Evolutionary conservation across 2,329 filamentous ascomycete species (phyloP).

Genomic region (Thelonectria olida): DNA sequence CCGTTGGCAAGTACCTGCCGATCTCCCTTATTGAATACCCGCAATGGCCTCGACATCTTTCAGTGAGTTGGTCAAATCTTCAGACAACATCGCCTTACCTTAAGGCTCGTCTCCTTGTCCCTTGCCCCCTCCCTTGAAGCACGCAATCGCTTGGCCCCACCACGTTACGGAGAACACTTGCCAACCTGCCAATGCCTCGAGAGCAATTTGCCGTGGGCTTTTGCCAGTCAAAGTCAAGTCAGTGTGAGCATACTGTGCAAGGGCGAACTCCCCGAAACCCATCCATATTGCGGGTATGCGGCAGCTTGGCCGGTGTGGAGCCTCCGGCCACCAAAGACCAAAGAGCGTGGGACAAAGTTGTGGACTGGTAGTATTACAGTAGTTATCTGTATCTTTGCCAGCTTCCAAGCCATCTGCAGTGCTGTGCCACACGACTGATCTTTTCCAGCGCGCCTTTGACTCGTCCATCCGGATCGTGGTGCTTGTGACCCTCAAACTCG

Average conservation of each 20-base stretch:
- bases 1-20: conserved; percentile 25
- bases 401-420: conserved; percentile 75
- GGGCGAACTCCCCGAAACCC: conserved; percentile 17
- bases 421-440: conserved; percentile 66
- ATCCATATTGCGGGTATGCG: conserved; percentile 20
- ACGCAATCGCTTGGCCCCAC: conserved; percentile 34
- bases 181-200: conserved; percentile 24
- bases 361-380: conserved; percentile 28
- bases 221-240: conserved; percentile 8
- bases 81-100: background rate
- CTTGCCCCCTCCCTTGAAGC: conserved; percentile 10
- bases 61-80: conserved; percentile 10
- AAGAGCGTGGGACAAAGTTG: conserved; percentile 12
- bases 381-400: conserved; percentile 59
- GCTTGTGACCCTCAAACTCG: conserved; percentile 77
- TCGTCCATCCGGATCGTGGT: conserved; percentile 60
- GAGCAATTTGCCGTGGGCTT: conserved; percentile 17
- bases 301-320: conserved; percentile 12
- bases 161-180: conserved; percentile 30
- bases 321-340: background rate
- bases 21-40: conserved; percentile 21
- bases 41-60: conserved; percentile 3
- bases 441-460: conserved; percentile 70
- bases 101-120: background rate
- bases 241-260: conserved; percentile 21